Evolutionary conservation across 106 monocot species (phyloP), one percentile per base, ranked within the genome.

Genomic region (Dioscorea zingiberensis): DNA sequence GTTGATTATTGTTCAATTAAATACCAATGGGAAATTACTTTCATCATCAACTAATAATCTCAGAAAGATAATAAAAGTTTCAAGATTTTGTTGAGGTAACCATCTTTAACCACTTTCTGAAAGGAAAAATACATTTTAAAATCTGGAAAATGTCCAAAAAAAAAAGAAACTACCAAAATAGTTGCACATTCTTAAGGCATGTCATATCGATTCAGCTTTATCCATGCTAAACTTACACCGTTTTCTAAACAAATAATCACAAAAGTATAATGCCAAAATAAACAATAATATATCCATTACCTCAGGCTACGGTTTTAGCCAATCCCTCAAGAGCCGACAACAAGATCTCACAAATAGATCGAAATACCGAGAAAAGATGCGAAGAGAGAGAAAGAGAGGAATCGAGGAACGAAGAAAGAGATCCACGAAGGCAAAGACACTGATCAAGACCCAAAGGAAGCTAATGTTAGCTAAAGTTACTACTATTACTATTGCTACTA

Each of bases 391-490:
- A 56, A 24, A 56, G 56, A 53, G 56, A 53, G 2, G n/a, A n/a
- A n/a, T n/a, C n/a, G n/a, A 54, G 53, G 17, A 18, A 54, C 14
- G 17, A 18, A 56, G 23, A 23, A 24, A 56, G n/a, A 56, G 23
- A 56, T n/a, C n/a, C n/a, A n/a, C n/a, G 28, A 29, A 62, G 13
- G 26, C 29, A 30, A 28, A 27, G 28, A 32, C 10, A 14, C 28
- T 27, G 16, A n/a, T 13, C 27, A 62, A 62, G 3, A 9, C 28
- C 13, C 27, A 44, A 46, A 63, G 63, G 19, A 63, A 21, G 44
- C 75, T 49, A 76, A 69, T 60, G 79, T 76, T 76, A 84, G 68
- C 71, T 78, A 63, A 85, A 67, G 80, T 73, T 80, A 51, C 51
- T 51, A 51, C 51, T 51, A 51, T 13, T 51, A 51, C 51, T 16